Conservation (phyloP, 2,329 filamentous ascomycete genomes). For the Aureobasidium sp. region DNA sequence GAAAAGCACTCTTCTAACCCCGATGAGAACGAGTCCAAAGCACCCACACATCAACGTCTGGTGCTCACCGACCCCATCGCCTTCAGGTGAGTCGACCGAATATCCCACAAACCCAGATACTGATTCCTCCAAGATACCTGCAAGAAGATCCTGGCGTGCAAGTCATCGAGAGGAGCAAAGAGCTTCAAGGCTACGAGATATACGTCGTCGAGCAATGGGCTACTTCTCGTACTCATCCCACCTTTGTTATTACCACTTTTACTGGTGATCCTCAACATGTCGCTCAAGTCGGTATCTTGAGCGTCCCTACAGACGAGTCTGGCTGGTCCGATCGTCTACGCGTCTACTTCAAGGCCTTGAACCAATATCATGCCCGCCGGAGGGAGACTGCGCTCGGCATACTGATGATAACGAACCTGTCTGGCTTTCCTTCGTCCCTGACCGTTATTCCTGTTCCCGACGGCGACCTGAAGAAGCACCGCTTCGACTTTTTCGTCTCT, state of each 20-base stretch:
- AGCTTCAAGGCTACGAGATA: conserved; percentile 77
- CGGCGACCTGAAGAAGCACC: conserved; percentile 73
- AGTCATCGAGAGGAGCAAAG: conserved; percentile 64
- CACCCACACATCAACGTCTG: conserved; percentile 44
- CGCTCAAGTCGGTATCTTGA: conserved; percentile 72
- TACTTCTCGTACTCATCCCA: conserved; percentile 82
- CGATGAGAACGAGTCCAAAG: not conserved
- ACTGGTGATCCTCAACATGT: conserved; percentile 77
- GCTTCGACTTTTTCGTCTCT: conserved; percentile 84
- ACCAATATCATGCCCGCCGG: conserved; percentile 75
- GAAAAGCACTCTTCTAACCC: conserved; percentile 11
- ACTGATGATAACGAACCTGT: conserved; percentile 90
- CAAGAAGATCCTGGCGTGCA: conserved; percentile 74
- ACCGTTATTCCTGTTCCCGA: conserved; percentile 88
- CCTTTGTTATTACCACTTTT: conserved; percentile 85
- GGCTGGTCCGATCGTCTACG: conserved; percentile 73
- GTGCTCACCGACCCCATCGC: conserved; percentile 62
- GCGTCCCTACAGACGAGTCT: conserved; percentile 71
- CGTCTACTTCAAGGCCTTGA: conserved; percentile 79
- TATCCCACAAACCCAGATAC: not conserved
- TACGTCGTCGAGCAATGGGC: conserved; percentile 98
- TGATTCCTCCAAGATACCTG: conserved; percentile 50
- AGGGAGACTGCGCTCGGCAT: conserved; percentile 77
- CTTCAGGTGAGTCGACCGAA: conserved; percentile 38
- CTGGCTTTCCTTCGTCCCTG: conserved; percentile 81